These are phyloP conservation scores for Paecilomyces sp. DNA, from an alignment of 2,329 filamentous ascomycete genomes.

Conservation along the genomic window DNA sequence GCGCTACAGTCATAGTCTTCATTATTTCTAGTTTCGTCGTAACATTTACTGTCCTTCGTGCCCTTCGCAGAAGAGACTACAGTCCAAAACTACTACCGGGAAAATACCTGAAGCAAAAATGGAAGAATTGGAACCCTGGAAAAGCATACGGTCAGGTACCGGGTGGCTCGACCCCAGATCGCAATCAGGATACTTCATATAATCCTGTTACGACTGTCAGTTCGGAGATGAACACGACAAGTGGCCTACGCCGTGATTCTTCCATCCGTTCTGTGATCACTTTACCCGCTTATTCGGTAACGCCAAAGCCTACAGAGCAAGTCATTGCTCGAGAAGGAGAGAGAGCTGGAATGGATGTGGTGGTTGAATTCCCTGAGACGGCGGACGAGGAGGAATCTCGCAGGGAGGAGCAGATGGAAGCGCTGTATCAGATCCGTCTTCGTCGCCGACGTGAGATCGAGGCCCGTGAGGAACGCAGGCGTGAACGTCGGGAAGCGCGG, in stretches of 20 bases:
- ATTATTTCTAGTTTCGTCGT: constrained; percentile 20
- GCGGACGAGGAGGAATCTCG: constrained; percentile 69
- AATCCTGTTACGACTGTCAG: constrained; percentile 17
- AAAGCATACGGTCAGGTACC: constrained; percentile 36
- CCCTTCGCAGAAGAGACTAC: constrained; percentile 35
- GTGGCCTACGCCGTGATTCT: constrained; percentile 67
- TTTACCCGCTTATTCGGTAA: constrained; percentile 72
- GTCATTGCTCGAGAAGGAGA: constrained; percentile 86
- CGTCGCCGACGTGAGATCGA: constrained; percentile 67
- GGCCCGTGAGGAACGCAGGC: constrained; percentile 70
- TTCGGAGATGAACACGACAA: constrained; percentile 22
- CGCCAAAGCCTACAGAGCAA: constrained; percentile 67
- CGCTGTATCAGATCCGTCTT: constrained; percentile 79
- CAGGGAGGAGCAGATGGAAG: constrained; percentile 86
- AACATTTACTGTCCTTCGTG: constrained; percentile 32
- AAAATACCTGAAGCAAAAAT: constrained; percentile 43
- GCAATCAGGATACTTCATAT: constrained; percentile 16
- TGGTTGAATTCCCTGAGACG: constrained; percentile 77
- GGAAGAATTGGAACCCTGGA: constrained; percentile 43
- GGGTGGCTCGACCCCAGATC: constrained; percentile 12
- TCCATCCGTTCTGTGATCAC: constrained; percentile 93
- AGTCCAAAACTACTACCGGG: constrained; percentile 48
- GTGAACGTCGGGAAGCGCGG: constrained; percentile 63
- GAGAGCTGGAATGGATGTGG: constrained; percentile 80
- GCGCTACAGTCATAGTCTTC: constrained; percentile 23